phyloP scores from a whole-genome alignment of 2,329 filamentous ascomycete species.

The Paraphoma sp. region DNA sequence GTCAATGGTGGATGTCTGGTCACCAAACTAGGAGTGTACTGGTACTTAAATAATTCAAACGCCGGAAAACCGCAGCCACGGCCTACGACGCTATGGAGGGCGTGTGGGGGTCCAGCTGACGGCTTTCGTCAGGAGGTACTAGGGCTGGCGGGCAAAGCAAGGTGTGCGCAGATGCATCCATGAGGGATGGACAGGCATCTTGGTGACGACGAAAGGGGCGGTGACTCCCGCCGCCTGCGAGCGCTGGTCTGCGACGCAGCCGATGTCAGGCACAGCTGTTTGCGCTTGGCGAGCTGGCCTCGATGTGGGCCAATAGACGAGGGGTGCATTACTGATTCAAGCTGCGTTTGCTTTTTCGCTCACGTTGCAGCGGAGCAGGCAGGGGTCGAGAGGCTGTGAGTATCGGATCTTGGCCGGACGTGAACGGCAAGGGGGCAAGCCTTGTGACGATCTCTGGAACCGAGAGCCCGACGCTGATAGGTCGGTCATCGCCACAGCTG shows the following conservation, averaged over 20 bases:
- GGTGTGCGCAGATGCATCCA: slow-evolving; percentile 28
- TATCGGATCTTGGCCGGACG: slow-evolving; percentile 43
- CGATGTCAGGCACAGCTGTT: slow-evolving; percentile 45
- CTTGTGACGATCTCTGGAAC: slow-evolving; percentile 47
- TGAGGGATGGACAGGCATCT: slow-evolving; percentile 33
- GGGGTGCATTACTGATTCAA: slow-evolving; percentile 30
- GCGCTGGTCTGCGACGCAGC: slow-evolving; percentile 33
- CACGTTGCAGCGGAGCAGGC: slow-evolving; percentile 26
- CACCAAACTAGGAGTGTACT: slow-evolving; percentile 36
- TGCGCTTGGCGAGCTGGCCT: slow-evolving; percentile 27
- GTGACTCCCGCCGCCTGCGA: slow-evolving; percentile 33
- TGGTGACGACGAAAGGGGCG: slow-evolving; percentile 42
- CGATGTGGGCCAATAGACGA: slow-evolving; percentile 34
- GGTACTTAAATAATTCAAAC: slow-evolving; percentile 47
- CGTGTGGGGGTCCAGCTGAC: slow-evolving; percentile 51
- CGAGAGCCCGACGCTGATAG: slow-evolving; percentile 34
- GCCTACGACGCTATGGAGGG: slow-evolving; percentile 21
- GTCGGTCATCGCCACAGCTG: slow-evolving; percentile 38
- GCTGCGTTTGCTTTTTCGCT: slow-evolving; percentile 42
- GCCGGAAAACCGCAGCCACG: slow-evolving; percentile 26
- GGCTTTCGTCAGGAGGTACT: slow-evolving; percentile 34
- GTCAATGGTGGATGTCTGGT: slow-evolving; percentile 39
- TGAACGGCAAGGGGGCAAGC: slow-evolving; percentile 35
- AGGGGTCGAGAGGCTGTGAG: slow-evolving; percentile 30
- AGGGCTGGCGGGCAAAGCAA: slow-evolving; percentile 39